phyloP scores from a whole-genome alignment of 1,284 basidiomycete species.

The Cutaneotrichosporon cavernicola region DNA sequence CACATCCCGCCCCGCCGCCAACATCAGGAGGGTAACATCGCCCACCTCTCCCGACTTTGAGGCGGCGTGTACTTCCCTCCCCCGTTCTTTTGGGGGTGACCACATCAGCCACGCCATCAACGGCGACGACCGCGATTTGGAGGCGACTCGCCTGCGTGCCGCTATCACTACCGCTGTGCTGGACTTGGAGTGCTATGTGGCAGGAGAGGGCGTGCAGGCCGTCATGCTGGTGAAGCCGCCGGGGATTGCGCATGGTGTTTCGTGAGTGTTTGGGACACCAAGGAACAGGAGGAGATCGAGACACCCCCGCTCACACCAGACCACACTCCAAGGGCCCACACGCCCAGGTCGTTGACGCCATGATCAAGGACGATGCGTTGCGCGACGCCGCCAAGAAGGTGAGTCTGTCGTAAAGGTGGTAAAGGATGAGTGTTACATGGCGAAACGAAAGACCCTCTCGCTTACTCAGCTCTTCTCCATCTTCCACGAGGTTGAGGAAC shows the following conservation, averaged over 20 bases:
- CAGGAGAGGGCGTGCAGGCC: slow-evolving; percentile 6
- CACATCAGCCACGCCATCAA: slow-evolving; percentile 12
- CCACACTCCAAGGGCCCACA: slow-evolving; percentile 19
- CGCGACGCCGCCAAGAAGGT: slow-evolving; percentile 3
- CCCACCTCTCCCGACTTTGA: slow-evolving; percentile 8
- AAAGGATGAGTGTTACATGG: too few relatives aligned
- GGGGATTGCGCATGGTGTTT: slow-evolving; percentile 21
- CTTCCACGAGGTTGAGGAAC: slow-evolving; percentile 16
- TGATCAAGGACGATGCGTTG: not conserved
- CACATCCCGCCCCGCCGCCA: too few relatives aligned
- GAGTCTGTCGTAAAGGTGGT: too few relatives aligned
- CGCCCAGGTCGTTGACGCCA: not conserved
- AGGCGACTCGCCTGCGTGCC: slow-evolving; percentile 1
- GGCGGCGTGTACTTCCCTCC: slow-evolving; percentile 5
- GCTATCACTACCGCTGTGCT: slow-evolving; percentile 10
- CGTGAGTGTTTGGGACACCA: slow-evolving; percentile 12
- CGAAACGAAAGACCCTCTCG: not conserved
- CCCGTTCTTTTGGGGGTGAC: slow-evolving; percentile 9
- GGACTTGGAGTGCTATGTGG: slow-evolving; percentile 20
- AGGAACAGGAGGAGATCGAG: too few relatives aligned
- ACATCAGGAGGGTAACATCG: slow-evolving; percentile 2
- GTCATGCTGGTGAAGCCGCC: slow-evolving; percentile 24
- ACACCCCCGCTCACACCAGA: slow-evolving; percentile 1
- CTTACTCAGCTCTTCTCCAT: slow-evolving; percentile 7
- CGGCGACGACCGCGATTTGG: slow-evolving; percentile 8